Base-by-base conservation (phyloP, 352 stramenopile genomes). In the Globisporangium perplexum region DNA sequence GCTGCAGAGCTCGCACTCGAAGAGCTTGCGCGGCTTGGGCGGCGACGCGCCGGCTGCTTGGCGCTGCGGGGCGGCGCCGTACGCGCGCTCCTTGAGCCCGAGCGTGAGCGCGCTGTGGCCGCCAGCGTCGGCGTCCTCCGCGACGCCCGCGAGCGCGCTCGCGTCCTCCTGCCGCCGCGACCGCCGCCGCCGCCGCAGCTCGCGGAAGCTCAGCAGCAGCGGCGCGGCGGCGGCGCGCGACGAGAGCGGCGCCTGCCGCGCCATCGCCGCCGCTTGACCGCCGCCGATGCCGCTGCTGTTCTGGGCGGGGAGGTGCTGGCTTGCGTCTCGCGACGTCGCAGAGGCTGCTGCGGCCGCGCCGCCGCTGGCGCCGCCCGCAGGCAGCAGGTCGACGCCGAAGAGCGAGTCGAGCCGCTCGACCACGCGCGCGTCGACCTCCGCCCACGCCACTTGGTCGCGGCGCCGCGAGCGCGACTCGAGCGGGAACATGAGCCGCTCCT, bases 1-100 rank as follows among this genome's bases (percentile, higher is more conserved):
- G 14, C 68, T 57, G 55, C 72, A 83, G 33, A 72, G 46, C 36
- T 57, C 55, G 47, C 72, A 83, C 52, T 79, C 72, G 30, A 66
- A 71, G n/a, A 83, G 47, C 41, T 63, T 59, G 51, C 69, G 75
- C n/a, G n/a, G n/a, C n/a, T n/a, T n/a, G n/a, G n/a, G n/a, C n/a
- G n/a, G n/a, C n/a, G n/a, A n/a, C n/a, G 4, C 33, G 45, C 24
- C 26, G 26, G 26, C 26, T 30, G 26, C 48, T 53, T 1, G 35
- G 26, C 30, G 7, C 26, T 4, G 17, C 35, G 46, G 1, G 11
- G 46, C 12, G 7, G 58, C 4, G 38, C 30, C 10, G 47, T 50
- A 61, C 23, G 55, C 14, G 23, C 55, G 55, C 33, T 57, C 48
- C 10, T 36, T 62, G 30, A 62, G 55, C 0, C 48, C 42, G 23